Evolutionary conservation across 2,329 filamentous ascomycete genomes (phyloP).

Genomic region (Trichoderma polysporum): DNA sequence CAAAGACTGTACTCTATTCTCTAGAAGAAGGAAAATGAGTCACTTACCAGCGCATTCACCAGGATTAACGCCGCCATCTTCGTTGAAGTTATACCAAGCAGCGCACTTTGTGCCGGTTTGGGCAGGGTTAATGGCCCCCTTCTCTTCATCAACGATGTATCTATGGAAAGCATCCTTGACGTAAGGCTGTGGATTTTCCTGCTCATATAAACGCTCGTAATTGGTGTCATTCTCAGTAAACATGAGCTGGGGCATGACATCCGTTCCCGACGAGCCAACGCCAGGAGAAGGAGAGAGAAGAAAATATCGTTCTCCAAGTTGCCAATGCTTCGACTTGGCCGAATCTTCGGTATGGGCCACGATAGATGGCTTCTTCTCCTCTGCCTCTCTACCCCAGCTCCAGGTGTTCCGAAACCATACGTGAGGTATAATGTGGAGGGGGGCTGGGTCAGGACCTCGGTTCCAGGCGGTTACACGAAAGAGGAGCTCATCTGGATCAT

Average conservation of each 20-base stretch:
- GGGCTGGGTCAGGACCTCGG: constrained; percentile 83
- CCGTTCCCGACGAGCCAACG: constrained; percentile 72
- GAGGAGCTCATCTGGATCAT: constrained; percentile 85
- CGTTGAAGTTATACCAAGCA: constrained; percentile 90
- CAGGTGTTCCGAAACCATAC: constrained; percentile 98
- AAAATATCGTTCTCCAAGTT: constrained; percentile 78
- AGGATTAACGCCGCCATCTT: constrained; percentile 80
- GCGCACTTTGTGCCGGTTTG: constrained; percentile 82
- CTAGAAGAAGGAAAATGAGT: background rate
- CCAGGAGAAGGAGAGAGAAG: constrained; percentile 88
- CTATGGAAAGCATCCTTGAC: constrained; percentile 96
- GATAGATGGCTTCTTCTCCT: constrained; percentile 78
- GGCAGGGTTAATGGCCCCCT: constrained; percentile 76
- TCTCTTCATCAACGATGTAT: constrained; percentile 79
- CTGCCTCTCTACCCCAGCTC: constrained; percentile 82
- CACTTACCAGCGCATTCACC: constrained; percentile 82
- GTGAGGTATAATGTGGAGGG: constrained; percentile 89
- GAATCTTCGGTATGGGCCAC: constrained; percentile 63
- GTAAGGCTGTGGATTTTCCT: constrained; percentile 76
- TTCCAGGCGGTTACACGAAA: constrained; percentile 98
- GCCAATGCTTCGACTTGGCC: constrained; percentile 74
- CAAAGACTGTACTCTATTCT: background rate
- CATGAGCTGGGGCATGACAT: constrained; percentile 79
- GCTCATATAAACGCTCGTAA: constrained; percentile 70
- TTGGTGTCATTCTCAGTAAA: constrained; percentile 98